Evolutionary conservation across 345 rosid species (phyloP).

Genomic region (Anacardium occidentale): DNA sequence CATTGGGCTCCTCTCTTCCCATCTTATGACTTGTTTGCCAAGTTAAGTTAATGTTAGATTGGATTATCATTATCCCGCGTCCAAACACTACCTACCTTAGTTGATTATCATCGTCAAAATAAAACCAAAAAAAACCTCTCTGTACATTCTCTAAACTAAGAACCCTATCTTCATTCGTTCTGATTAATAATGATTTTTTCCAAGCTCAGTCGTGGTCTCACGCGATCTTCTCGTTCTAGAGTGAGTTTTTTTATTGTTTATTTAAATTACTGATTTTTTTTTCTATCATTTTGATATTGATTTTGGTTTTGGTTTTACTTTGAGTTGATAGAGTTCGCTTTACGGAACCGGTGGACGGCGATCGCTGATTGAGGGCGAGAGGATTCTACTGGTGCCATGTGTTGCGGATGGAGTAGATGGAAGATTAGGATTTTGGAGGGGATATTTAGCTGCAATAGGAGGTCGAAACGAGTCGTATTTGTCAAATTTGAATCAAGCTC

Average conservation of each 20-base stretch:
- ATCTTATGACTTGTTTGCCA: conserved; percentile 7
- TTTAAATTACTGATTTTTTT: not conserved
- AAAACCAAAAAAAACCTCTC: not conserved
- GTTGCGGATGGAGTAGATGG: conserved; percentile 28
- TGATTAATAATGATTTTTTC: conserved; percentile 51
- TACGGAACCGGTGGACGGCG: conserved; percentile 32
- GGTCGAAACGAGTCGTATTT: conserved; percentile 31
- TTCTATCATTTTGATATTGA: not conserved
- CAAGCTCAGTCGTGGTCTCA: conserved; percentile 46
- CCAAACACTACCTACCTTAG: conserved; percentile 8
- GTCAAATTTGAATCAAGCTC: conserved; percentile 50
- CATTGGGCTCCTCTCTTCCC: not conserved
- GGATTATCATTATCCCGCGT: not conserved
- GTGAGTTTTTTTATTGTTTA: conserved; percentile 26
- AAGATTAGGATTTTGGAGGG: conserved; percentile 55
- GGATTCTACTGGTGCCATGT: conserved; percentile 16
- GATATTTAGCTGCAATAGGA: conserved; percentile 52
- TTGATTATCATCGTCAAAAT: not conserved
- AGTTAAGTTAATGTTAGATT: not conserved
- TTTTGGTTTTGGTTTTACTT: not conserved
- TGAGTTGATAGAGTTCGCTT: conserved; percentile 31
- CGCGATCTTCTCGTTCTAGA: conserved; percentile 56
- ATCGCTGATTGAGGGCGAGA: conserved; percentile 31
- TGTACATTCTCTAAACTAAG: not conserved
- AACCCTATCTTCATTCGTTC: not conserved